phyloP scores from a whole-genome alignment of 768 basidiomycete species.

The Lactarius evosmus region DNA sequence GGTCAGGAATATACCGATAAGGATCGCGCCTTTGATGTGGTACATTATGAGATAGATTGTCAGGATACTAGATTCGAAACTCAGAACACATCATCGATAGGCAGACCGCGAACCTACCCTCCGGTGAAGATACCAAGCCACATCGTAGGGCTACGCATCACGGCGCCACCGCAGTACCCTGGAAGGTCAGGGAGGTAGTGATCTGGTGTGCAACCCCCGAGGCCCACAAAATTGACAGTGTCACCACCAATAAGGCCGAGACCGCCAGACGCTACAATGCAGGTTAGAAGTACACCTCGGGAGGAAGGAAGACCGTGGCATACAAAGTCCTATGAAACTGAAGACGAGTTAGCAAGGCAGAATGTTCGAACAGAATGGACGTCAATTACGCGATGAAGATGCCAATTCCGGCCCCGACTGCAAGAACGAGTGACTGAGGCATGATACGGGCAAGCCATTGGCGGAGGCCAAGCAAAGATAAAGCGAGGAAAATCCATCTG shows the following conservation, averaged over 20 bases:
- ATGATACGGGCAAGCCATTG: conserved; percentile 89
- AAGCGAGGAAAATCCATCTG: conserved; percentile 78
- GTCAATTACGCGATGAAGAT: conserved; percentile 62
- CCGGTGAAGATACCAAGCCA: conserved; percentile 89
- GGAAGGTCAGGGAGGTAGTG: conserved; percentile 45
- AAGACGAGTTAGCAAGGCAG: background rate
- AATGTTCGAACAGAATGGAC: conserved; percentile 15
- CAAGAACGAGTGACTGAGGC: conserved; percentile 81
- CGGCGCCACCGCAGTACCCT: conserved; percentile 58
- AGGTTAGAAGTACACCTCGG: background rate
- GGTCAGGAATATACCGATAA: conserved; percentile 80
- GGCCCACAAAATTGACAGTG: conserved; percentile 62
- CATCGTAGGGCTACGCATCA: conserved; percentile 71
- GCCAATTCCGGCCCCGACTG: conserved; percentile 85
- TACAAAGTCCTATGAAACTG: conserved; percentile 75
- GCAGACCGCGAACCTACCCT: conserved; percentile 46
- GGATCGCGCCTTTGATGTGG: conserved; percentile 78
- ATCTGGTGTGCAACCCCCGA: conserved; percentile 69
- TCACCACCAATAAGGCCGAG: conserved; percentile 75
- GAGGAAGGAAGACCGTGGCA: conserved; percentile 23
- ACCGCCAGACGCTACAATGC: conserved; percentile 52
- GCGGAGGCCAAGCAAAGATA: conserved; percentile 79
- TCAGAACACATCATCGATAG: background rate
- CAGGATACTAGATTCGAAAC: conserved; percentile 47
- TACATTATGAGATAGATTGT: conserved; percentile 82